Base-by-base conservation (phyloP, 345 rosid species). In the Noccaea caerulescens region DNA sequence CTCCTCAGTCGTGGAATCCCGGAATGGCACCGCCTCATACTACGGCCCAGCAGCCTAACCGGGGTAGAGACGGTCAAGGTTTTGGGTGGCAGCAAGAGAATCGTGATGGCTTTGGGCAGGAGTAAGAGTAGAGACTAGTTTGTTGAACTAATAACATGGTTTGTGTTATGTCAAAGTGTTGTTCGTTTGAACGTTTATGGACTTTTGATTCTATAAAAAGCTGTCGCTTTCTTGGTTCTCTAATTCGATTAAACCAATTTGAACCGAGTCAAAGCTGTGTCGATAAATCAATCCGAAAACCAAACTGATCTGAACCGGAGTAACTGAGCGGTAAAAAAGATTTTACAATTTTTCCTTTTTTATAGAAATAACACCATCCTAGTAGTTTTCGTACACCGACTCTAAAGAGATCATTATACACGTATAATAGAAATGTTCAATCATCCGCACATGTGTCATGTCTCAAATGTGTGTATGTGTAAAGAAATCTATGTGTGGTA, bases 71-170 rank as follows among this genome's bases (percentile, higher is more conserved):
- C 4, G 78, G 84, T 33, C 94, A 78, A 54, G 82, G 78, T 63
- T 88, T 73, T 34, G 90, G 93, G 36, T 92, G 96, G 95, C 87
- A 81, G 53, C 91, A 87, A 53, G 94, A 89, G 77, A 87, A 80
- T 50, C 92, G 79, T 33, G 97, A 88, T 68, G 81, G 89, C 13
- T 84, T 76, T 45, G 93, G 87, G 46, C 91, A 87, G 12, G 85
- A 84, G 80, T 58, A 53, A 49, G 37, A 14, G 33, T 72, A 30
- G 16, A 11, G 30, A 27, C 66, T 72, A 30, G 60, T 39, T 73
- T 57, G 38, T 73, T 57, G 30, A 69, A 55, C 59, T 18, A 4
- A 27, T 27, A 27, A 27, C 30, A 27, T 27, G 30, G 30, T 14
- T 52, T 38, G 14, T 62, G 59, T 69, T 52, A 37, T 68, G 63